These are phyloP conservation scores for Phaeomoniella chlamydospora DNA, from an alignment of 2,329 filamentous ascomycete species.

Conservation along the genomic window DNA sequence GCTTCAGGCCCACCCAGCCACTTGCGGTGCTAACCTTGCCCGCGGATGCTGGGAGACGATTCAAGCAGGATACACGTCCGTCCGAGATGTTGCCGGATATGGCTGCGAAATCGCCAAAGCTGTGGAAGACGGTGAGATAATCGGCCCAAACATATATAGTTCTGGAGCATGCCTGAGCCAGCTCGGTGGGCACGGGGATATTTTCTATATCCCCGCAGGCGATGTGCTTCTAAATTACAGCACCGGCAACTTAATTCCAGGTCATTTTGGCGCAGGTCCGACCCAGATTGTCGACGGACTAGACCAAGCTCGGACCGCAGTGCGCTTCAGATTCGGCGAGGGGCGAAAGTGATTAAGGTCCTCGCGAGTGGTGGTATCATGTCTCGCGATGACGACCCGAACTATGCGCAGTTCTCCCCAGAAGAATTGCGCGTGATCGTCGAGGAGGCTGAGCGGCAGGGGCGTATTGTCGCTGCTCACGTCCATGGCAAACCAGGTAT, in stretches of 20 bases:
- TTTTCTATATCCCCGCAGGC: conserved; percentile 19
- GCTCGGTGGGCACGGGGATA: conserved; percentile 35
- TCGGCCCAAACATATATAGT: conserved; percentile 35
- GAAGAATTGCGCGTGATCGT: conserved; percentile 31
- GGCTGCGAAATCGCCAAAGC: conserved; percentile 27
- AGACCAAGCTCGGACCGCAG: conserved; percentile 26
- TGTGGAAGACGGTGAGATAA: conserved; percentile 27
- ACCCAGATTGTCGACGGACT: conserved; percentile 27
- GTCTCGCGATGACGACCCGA: conserved; percentile 23
- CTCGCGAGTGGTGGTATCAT: conserved; percentile 28
- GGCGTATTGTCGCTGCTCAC: conserved; percentile 27
- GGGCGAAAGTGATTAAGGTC: conserved; percentile 34
- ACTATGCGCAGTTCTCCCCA: conserved; percentile 28
- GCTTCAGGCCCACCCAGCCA: conserved; percentile 12
- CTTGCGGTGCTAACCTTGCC: conserved; percentile 25
- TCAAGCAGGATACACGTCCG: conserved; percentile 34
- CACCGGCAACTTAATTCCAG: conserved; percentile 6
- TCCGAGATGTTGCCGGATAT: conserved; percentile 34
- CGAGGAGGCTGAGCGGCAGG: conserved; percentile 24
- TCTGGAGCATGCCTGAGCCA: conserved; percentile 28
- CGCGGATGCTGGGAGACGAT: conserved; percentile 24
- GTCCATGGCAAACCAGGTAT: conserved; percentile 33
- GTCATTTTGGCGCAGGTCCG: neutral
- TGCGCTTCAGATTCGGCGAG: conserved; percentile 28
- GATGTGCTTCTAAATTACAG: conserved; percentile 8